phyloP scores from a whole-genome alignment of 1,284 basidiomycete genomes.

The Naganishia cerealis region DNA sequence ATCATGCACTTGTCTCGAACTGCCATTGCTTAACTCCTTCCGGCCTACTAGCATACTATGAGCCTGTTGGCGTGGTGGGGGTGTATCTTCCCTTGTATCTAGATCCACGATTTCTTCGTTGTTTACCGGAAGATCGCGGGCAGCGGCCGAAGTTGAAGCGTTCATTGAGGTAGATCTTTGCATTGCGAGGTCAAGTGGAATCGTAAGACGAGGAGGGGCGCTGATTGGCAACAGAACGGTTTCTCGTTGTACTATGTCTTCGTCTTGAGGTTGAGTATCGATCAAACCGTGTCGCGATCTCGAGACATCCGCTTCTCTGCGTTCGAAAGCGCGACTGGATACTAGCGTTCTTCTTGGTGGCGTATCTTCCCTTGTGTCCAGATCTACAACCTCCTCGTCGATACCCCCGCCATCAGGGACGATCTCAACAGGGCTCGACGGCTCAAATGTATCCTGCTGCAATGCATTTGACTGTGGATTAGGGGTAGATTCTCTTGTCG shows the following conservation, averaged over 20 bases:
- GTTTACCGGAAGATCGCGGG: neutral
- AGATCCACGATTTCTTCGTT: slow-evolving; percentile 18
- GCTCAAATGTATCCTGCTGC: neutral
- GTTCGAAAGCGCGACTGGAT: neutral
- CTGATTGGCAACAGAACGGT: neutral
- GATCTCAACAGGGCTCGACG: neutral
- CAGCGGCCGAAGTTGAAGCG: neutral
- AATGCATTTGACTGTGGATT: neutral
- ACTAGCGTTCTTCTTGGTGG: neutral
- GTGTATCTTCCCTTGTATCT: slow-evolving; percentile 17
- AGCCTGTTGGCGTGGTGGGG: neutral
- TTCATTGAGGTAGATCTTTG: slow-evolving; percentile 7
- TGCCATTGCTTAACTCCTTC: neutral
- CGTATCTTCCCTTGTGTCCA: slow-evolving; percentile 15
- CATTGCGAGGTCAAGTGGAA: slow-evolving; percentile 3
- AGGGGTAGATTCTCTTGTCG: neutral
- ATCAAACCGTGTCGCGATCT: slow-evolving; percentile 7
- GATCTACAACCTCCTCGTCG: slow-evolving; percentile 17
- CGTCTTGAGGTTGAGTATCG: slow-evolving; percentile 10
- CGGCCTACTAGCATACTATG: neutral
- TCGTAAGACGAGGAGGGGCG: slow-evolving; percentile 8
- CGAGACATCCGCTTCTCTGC: neutral
- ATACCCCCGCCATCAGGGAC: neutral
- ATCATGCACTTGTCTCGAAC: neutral
- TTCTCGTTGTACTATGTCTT: neutral